Evolutionary conservation across 2,329 filamentous ascomycete genomes (phyloP), one percentile per base, ranked within the genome.

Genomic region (Neonectria magnoliae): DNA sequence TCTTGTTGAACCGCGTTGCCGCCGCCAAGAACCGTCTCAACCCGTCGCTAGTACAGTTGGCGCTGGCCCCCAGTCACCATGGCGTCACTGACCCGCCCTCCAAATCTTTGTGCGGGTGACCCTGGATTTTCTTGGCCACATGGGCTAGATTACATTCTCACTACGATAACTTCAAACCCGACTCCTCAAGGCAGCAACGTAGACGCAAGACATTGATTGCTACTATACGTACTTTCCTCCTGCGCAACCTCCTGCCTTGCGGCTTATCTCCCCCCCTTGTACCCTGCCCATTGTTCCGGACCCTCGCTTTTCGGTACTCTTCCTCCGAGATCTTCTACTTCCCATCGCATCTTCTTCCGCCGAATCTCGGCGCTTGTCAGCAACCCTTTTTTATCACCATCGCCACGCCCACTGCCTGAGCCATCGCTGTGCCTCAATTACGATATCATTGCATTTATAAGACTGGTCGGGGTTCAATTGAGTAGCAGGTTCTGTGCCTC

Each of bases 341-440:
- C 50, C 60, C 55, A 38, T 67, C 44, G 47, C 60, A 60, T 45
- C 61, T 65, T 64, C 57, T 29, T 50, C 52, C 45, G 61, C 67
- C 66, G 55, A 59, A 54, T 62, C 60, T 53, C 64, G 60, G 60
- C 55, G 60, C 66, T 65, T 33, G 50, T 62, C 67, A 66, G 36
- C 52, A 56, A 54, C 42, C 57, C 45, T 50, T 36, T 27, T 83
- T 81, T 74, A 42, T n/a, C 50, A 50, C 25, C 44, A 42, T 29
- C 6, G 41, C 41, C 31, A 41, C 45, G 44, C 13, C 33, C 56
- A 27, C 51, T 22, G 36, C 20, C n/a, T 14, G 5, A 33, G 14
- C 3, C 31, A 31, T 25, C 25, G 13, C 14, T 7, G 20, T 16
- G 2, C 11, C 20, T 25, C 18, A 22, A 53, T 53, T 25, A 20